Conservation (phyloP, 1,284 basidiomycete species). For the Rhodotorula sp. region DNA sequence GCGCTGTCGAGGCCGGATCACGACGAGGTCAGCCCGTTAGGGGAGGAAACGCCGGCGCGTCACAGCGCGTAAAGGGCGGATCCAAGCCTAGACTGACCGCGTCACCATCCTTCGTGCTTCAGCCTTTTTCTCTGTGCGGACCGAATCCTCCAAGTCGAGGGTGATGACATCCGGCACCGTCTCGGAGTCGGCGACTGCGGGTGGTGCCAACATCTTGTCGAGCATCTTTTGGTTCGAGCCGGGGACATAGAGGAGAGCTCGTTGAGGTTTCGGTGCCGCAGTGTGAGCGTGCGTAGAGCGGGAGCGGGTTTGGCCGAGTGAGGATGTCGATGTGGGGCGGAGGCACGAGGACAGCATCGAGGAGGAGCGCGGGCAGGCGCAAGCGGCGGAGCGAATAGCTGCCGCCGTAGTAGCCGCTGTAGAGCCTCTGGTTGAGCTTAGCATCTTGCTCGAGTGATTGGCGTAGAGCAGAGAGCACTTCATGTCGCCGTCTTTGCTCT, state of each 20-base stretch:
- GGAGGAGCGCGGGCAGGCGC: neutral
- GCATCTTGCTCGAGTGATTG: too few relatives aligned
- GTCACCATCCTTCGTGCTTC: constrained; percentile 32
- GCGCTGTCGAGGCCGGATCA: constrained; percentile 1
- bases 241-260: constrained; percentile 35
- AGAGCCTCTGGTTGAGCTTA: too few relatives aligned
- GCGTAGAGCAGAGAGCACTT: too few relatives aligned
- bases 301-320: neutral
- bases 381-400: neutral
- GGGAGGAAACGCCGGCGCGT: too few relatives aligned
- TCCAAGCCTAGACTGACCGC: neutral
- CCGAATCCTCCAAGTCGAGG: constrained; percentile 40
- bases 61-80: too few relatives aligned
- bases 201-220: constrained; percentile 1
- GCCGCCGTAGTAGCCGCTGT: too few relatives aligned
- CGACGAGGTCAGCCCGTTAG: neutral
- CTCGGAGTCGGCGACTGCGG: neutral
- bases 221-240: constrained; percentile 24
- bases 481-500: too few relatives aligned
- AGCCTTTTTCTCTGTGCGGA: constrained; percentile 33
- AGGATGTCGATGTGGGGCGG: neutral
- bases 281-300: neutral
- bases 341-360: neutral
- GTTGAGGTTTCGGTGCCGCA: neutral
- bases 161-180: constrained; percentile 21